Conservation (phyloP, 441 rosid genomes). For the Populus hybrid region DNA sequence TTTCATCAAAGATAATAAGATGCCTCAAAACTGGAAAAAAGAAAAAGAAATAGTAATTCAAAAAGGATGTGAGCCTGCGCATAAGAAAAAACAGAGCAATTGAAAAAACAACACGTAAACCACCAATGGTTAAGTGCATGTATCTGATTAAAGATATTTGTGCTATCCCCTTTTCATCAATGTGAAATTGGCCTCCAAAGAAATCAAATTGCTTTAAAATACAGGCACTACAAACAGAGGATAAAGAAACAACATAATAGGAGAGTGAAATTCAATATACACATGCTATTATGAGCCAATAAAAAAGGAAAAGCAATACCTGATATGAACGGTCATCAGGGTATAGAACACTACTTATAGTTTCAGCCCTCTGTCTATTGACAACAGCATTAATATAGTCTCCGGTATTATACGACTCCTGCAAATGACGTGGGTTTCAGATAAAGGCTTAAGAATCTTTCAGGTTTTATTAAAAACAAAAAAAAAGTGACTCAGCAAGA, state of each 20-base stretch:
- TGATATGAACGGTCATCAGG: slow-evolving; percentile 58
- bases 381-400: slow-evolving; percentile 55
- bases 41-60: neutral
- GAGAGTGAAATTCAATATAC: neutral
- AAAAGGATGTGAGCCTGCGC: neutral
- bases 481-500: neutral
- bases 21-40: neutral
- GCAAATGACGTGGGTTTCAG: neutral
- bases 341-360: slow-evolving; percentile 47
- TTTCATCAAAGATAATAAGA: neutral
- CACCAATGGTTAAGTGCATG: neutral
- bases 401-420: slow-evolving; percentile 48
- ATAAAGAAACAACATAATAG: neutral
- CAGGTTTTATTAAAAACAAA: neutral
- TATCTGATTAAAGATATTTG: neutral
- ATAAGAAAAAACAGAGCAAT: neutral
- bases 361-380: slow-evolving; percentile 48
- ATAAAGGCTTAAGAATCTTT: neutral
- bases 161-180: neutral
- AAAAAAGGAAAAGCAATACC: slow-evolving; percentile 30
- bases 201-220: neutral
- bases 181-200: neutral
- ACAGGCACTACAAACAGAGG: neutral
- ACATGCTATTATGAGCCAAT: slow-evolving; percentile 15
- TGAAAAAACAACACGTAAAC: neutral